Base-by-base conservation (phyloP, 371 early-diverging fungal species). In the Mortierella sp. region DNA sequence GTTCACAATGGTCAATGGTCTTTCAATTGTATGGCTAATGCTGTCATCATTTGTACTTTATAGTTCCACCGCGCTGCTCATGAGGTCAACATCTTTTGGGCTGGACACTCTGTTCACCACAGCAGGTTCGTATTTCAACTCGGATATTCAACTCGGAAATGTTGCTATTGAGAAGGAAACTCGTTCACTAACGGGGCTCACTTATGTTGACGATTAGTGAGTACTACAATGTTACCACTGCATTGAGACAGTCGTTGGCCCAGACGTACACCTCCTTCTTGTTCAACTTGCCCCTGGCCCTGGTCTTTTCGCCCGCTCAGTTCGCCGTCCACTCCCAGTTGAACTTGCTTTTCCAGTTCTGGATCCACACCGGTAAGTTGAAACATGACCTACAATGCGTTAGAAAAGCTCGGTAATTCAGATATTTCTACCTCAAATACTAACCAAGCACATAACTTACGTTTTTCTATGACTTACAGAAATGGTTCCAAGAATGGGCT, bases 61-160 rank as follows among this genome's bases (percentile, higher is more conserved):
- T 80, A 81, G 85, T 88, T 90, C 67, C 91, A 91, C 65, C 86
- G 91, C 39, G 88, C 85, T 13, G 91, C 90, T 3, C 91, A 91
- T 69, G 91, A 91, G 74, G 76, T 91, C 48, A 91, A 89, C 74
- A 66, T 90, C 65, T 85, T 88, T 48, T 91, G 91, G 91, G 89
- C 90, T 34, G 79, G 86, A 1, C 91, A 91, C 74, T 87, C 86
- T 47, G 81, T 81, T 13, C 81, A 81, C 53, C 81, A 81, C 71
- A 75, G 87, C 85, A 86, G 81, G 88, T 86, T 19, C 16, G 70
- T 64, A 16, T 55, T 43, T n/a, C 58, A 7, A 7, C 7, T 70
- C 24, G 43, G n/a, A n/a, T n/a, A n/a, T n/a, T n/a, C n/a, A n/a
- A n/a, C 31, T 61, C 44, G 26, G 40, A 26, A 34, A 14, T 47